Conservation (phyloP, 805 yeast genomes). For the Diddensiella caesifluorescens region DNA sequence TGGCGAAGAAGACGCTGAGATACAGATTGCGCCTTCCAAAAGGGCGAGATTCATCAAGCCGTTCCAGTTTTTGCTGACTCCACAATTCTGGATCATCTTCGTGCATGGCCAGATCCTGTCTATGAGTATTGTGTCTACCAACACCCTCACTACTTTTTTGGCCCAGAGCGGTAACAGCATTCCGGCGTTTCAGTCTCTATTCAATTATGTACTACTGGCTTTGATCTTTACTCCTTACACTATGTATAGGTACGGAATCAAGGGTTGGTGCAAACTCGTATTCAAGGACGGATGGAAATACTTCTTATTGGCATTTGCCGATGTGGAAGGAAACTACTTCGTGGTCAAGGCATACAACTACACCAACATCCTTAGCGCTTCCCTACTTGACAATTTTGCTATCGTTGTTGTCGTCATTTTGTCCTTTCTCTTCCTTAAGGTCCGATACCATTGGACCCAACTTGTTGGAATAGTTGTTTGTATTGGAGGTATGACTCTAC, state of each 20-base stretch:
- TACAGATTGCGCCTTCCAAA: no score
- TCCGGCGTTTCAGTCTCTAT: slow-evolving; percentile 42
- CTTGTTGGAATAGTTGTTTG: slow-evolving; percentile 37
- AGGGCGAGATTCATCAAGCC: slow-evolving; percentile 5
- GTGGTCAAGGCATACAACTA: slow-evolving; percentile 41
- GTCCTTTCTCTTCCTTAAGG: slow-evolving; percentile 39
- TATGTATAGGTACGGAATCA: slow-evolving; percentile 36
- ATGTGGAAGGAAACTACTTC: slow-evolving; percentile 44
- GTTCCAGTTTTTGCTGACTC: slow-evolving; percentile 29
- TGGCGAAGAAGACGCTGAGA: no score
- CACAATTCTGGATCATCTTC: slow-evolving; percentile 38
- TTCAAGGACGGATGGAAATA: slow-evolving; percentile 39
- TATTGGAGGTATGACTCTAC: slow-evolving; percentile 40
- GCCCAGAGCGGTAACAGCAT: slow-evolving; percentile 35
- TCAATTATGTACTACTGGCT: slow-evolving; percentile 37
- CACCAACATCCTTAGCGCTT: slow-evolving; percentile 40
- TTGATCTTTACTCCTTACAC: slow-evolving; percentile 38
- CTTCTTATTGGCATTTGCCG: slow-evolving; percentile 39
- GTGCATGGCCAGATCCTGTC: slow-evolving; percentile 40
- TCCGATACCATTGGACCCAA: slow-evolving; percentile 43
- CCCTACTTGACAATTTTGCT: slow-evolving; percentile 41
- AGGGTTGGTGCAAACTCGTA: slow-evolving; percentile 31
- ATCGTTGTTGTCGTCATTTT: slow-evolving; percentile 41
- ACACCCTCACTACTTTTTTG: slow-evolving; percentile 39
- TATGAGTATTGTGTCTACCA: slow-evolving; percentile 38